phyloP scores from a whole-genome alignment of 129 eudicot genomes.

The Ambrosia trifida region DNA sequence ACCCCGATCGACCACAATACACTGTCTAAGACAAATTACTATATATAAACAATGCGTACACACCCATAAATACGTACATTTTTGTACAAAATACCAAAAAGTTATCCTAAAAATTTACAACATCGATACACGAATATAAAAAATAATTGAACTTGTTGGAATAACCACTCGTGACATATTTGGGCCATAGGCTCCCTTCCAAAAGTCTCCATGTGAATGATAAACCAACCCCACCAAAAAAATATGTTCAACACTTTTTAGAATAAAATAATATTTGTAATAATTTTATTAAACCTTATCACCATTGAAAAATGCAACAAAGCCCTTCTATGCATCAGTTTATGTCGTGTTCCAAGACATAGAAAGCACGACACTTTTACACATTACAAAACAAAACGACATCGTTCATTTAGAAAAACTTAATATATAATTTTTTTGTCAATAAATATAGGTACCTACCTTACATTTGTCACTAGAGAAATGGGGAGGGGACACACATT shows the following conservation, averaged over 20 bases:
- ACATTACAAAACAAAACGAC: conserved; percentile 10
- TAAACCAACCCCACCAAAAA: conserved; percentile 24
- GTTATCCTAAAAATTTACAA: conserved; percentile 30
- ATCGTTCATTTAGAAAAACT: background rate
- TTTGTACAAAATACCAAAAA: background rate
- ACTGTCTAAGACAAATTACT: no score
- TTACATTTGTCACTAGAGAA: conserved; percentile 22
- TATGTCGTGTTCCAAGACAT: background rate
- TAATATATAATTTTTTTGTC: background rate
- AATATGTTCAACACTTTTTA: background rate
- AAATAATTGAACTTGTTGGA: conserved; percentile 3
- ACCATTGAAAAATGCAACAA: background rate
- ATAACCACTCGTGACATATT: conserved; percentile 37
- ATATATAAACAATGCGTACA: no score
- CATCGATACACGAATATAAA: conserved; percentile 33
- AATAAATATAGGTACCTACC: background rate
- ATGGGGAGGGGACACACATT: conserved; percentile 33
- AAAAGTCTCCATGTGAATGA: conserved; percentile 30
- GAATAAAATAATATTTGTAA: background rate
- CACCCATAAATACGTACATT: background rate
- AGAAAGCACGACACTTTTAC: conserved; percentile 2
- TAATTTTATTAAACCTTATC: background rate
- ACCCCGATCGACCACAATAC: no score
- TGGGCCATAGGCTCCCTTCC: conserved; percentile 37
- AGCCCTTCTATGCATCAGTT: background rate